Base-by-base conservation (phyloP, 441 rosid genomes). In the Populus hybrid region DNA sequence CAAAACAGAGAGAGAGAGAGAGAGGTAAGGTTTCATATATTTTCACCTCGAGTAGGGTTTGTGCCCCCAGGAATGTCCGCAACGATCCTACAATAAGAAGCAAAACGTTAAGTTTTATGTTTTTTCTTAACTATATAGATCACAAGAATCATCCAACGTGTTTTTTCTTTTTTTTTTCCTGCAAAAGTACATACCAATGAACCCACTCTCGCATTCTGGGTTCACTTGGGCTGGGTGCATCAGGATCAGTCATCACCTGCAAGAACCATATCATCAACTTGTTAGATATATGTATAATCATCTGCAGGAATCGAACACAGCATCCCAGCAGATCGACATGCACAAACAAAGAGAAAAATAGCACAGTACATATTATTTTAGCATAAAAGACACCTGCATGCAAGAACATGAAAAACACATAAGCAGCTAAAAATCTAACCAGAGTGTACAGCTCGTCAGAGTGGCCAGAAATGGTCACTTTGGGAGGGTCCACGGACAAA, bases 181-280 rank as follows among this genome's bases (percentile, higher is more conserved):
- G 34, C 30, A 67, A 16, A 32, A 66, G 69, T 3, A 38, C 72
- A 1, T 14, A 91, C 97, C 97, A 93, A 75, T 93, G 97, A 74
- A 89, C 82, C 94, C 92, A 90, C 78, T 93, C 97, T 73, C 97
- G 82, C 90, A 88, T 79, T 81, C 79, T 82, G 2, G 97, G 97
- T 77, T 93, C 96, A 70, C 97, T 91, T 3, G 97, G 97, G 69
- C 94, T 91, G 7, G 97, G 97, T 35, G 97, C 97, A 74, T 93
- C 97, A 67, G 97, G 96, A 81, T 93, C 96, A 30, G 87, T 89
- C 97, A 93, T 91, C 80, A 91, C 86, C 93, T 89, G 70, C 40
- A 67, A 14, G 16, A 65, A 12, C 10, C 35, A 16, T 10, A 40
- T 67, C 35, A 26, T 67, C 38, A 12, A 2, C 70, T 46, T 30